These are phyloP conservation scores for Musa schizocarpa DNA, from an alignment of 176 grass and related monocot genomes.

Conservation along the genomic window DNA sequence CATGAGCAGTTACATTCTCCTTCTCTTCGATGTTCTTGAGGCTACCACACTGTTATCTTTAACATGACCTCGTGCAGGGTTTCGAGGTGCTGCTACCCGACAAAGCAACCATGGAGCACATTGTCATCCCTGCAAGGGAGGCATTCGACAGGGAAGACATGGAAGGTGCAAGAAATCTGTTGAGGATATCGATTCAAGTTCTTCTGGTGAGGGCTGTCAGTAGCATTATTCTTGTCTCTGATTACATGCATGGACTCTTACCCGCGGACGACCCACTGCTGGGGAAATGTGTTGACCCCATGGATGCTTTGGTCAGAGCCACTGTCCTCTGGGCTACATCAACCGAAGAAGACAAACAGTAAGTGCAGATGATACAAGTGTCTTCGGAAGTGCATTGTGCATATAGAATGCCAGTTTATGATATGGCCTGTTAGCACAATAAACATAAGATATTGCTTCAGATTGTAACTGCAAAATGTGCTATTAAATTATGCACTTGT, in stretches of 20 bases:
- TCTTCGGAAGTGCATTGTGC: no score
- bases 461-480: no score
- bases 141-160: conserved; percentile 62
- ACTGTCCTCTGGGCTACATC: conserved; percentile 29
- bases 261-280: conserved; percentile 59
- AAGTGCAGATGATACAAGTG: no score
- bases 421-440: no score
- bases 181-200: conserved; percentile 67
- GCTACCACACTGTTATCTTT: no score
- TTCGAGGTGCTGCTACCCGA: conserved; percentile 64
- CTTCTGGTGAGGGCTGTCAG: conserved; percentile 66
- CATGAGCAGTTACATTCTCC: not conserved
- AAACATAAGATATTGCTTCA: no score
- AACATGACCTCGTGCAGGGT: conserved; percentile 26
- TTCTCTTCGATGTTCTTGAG: not conserved
- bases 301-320: conserved; percentile 55
- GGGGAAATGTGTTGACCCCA: conserved; percentile 54
- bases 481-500: no score
- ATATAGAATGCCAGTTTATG: no score
- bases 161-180: conserved; percentile 55
- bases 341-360: not conserved
- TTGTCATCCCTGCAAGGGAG: conserved; percentile 35
- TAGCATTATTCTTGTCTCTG: conserved; percentile 57
- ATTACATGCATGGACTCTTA: conserved; percentile 49
- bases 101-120: conserved; percentile 62